Percentiles rank a stretch among this genome's conserved stretches.
Conservation (phyloP, 1,284 basidiomycete genomes). For the Irpex lacteus region DNA sequence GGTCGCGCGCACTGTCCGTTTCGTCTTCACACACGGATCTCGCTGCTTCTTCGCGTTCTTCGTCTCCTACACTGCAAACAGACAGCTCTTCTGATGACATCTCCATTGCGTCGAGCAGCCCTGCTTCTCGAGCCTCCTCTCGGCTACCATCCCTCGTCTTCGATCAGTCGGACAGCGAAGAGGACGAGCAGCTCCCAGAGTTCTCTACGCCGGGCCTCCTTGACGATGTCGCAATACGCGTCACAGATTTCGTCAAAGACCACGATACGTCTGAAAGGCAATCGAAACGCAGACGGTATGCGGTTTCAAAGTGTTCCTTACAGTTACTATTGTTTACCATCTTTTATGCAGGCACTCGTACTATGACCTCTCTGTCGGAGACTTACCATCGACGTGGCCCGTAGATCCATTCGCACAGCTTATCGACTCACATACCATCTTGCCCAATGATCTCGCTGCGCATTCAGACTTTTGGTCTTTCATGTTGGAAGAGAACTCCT, state of each 20-base stretch:
- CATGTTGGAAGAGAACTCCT: neutral
- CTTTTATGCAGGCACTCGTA: neutral
- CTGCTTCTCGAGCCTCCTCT: neutral
- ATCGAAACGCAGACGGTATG: neutral
- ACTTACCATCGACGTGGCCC: neutral
- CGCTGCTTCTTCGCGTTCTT: neutral
- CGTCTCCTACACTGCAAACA: neutral
- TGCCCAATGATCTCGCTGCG: neutral
- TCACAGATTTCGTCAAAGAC: neutral
- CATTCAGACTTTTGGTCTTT: neutral
- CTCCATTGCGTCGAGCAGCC: neutral
- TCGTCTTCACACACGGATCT: neutral
- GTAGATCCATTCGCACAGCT: neutral
- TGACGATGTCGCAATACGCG: neutral
- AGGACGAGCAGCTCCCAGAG: constrained; percentile 6
- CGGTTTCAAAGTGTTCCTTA: neutral
- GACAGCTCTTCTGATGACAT: neutral
- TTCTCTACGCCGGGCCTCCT: neutral
- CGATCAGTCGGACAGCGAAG: constrained; percentile 9
- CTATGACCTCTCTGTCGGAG: neutral
- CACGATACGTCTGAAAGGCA: neutral
- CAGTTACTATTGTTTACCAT: neutral
- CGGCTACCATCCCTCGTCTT: constrained; percentile 9
- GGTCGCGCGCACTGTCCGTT: too few relatives aligned
- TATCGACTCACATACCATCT: neutral